These are phyloP conservation scores for Agaricus sinodeliciosus DNA, from an alignment of 768 basidiomycete genomes.

Conservation along the genomic window DNA sequence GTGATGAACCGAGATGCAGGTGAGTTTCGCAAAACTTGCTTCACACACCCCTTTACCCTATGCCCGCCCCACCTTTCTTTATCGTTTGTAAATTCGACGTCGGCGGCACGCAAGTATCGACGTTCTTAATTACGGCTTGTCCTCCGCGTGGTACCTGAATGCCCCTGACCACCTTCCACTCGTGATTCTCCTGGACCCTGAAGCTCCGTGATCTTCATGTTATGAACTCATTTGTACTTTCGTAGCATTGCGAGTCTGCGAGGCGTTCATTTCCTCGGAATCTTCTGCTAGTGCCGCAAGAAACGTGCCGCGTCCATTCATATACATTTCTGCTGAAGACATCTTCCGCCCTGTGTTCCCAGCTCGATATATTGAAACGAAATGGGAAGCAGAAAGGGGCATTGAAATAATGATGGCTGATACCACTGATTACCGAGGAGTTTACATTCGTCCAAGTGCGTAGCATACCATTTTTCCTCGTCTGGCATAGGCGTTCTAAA, in stretches of 20 bases:
- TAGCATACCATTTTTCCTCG: conserved; percentile 10
- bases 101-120: conserved; percentile 10
- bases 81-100: background rate
- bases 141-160: no score
- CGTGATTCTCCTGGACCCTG: background rate
- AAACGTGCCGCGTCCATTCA: conserved; percentile 57
- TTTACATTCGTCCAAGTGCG: conserved; percentile 89
- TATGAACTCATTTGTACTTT: background rate
- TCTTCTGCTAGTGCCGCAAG: conserved; percentile 19
- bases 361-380: conserved; percentile 85
- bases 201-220: background rate
- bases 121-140: conserved; percentile 7
- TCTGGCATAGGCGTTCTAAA: conserved; percentile 3
- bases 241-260: conserved; percentile 68
- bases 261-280: conserved; percentile 55
- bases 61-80: background rate
- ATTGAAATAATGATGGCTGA: conserved; percentile 50
- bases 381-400: conserved; percentile 78
- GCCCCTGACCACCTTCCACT: background rate
- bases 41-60: background rate
- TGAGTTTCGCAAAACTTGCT: conserved; percentile 27
- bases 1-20: conserved; percentile 85
- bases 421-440: conserved; percentile 48
- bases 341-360: conserved; percentile 85
- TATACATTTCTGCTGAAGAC: conserved; percentile 95